Evolutionary conservation across 129 eudicot genomes (phyloP).

Genomic region (Solidago caesia): DNA sequence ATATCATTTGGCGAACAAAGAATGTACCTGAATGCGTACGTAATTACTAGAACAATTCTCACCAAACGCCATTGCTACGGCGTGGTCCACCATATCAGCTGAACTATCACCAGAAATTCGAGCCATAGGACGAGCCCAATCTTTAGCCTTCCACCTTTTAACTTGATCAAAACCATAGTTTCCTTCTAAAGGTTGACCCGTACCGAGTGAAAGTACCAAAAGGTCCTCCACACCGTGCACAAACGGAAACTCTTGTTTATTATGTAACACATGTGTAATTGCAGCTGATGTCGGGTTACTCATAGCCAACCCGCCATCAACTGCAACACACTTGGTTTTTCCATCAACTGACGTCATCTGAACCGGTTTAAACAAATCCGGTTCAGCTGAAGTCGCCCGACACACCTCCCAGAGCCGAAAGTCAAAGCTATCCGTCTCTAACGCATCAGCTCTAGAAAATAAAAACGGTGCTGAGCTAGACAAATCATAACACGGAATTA

Average conservation of each 20-base stretch:
- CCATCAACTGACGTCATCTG: slow-evolving; percentile 30
- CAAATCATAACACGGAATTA: slow-evolving; percentile 74
- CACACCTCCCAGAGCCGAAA: slow-evolving; percentile 41
- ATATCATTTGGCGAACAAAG: not conserved
- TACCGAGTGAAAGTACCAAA: slow-evolving; percentile 81
- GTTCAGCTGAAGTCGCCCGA: slow-evolving; percentile 36
- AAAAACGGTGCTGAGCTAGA: slow-evolving; percentile 35
- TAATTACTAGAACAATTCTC: slow-evolving; percentile 57
- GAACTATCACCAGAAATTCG: slow-evolving; percentile 69
- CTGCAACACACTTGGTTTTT: slow-evolving; percentile 24
- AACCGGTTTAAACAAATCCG: slow-evolving; percentile 24
- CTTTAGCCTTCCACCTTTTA: slow-evolving; percentile 66
- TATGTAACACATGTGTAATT: slow-evolving; percentile 82
- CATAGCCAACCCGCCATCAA: slow-evolving; percentile 35
- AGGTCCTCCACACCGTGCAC: slow-evolving; percentile 92
- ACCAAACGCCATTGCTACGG: slow-evolving; percentile 83
- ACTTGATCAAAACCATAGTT: slow-evolving; percentile 54
- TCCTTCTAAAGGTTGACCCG: slow-evolving; percentile 58
- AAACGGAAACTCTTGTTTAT: slow-evolving; percentile 86
- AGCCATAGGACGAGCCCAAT: slow-evolving; percentile 86
- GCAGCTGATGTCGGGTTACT: slow-evolving; percentile 59
- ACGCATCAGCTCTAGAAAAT: slow-evolving; percentile 42
- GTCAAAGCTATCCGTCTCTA: slow-evolving; percentile 31
- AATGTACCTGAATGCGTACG: slow-evolving; percentile 74
- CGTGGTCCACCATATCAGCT: slow-evolving; percentile 81